Conservation (phyloP, 331 rosid genomes). For the Dryas integrifolia region DNA sequence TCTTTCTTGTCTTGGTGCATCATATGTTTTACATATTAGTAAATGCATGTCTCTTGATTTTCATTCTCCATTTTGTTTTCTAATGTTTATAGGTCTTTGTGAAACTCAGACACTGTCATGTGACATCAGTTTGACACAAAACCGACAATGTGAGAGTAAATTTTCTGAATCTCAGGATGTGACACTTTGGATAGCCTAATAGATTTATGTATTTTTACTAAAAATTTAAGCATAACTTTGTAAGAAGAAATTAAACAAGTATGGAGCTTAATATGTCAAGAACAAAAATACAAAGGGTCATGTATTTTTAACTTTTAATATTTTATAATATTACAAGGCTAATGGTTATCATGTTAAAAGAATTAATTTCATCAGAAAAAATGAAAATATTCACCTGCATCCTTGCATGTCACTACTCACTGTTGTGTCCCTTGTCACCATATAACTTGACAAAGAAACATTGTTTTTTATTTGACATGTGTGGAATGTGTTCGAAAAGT, state of each 20-base stretch:
- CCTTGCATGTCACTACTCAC: neutral
- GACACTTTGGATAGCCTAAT: too few species aligned
- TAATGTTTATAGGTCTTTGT: neutral
- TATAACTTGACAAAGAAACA: neutral
- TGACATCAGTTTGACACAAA: neutral
- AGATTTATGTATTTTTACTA: too few species aligned
- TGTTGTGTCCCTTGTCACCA: neutral
- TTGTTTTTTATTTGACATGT: neutral
- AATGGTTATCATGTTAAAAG: neutral
- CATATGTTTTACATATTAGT: neutral
- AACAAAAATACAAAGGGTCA: too few species aligned
- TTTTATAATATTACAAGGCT: neutral
- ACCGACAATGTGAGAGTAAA: neutral
- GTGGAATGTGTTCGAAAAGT: too few species aligned
- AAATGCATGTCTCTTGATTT: neutral
- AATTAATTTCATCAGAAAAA: neutral
- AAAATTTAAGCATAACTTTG: too few species aligned
- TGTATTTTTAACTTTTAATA: neutral
- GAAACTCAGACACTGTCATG: neutral
- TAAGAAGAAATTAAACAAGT: too few species aligned
- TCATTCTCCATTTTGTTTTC: neutral
- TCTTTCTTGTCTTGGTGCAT: neutral
- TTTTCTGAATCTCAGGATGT: neutral
- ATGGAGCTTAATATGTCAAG: too few species aligned
- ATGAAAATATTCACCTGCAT: neutral